Base-by-base conservation (phyloP, 176 grass and related monocot genomes). In the Oryza longistaminata region DNA sequence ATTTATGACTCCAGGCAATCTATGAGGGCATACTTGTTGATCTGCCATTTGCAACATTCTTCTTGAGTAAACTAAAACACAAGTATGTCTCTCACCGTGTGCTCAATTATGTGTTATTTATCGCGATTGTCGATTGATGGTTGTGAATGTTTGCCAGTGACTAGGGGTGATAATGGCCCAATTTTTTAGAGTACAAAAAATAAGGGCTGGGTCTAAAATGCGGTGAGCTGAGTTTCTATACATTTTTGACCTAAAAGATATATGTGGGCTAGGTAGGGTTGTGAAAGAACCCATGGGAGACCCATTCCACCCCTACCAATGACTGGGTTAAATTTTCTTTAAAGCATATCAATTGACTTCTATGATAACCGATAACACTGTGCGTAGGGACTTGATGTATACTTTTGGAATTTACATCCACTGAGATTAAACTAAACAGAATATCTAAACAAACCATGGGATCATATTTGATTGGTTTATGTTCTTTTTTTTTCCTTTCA, bases 1-100 rank as follows among this genome's bases (percentile, higher is more conserved):
- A 82, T 87, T 92, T 6, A 49, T 79, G 17, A 29, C 61, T 79
- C 39, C 82, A 95, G 93, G 93, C 96, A 60, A 99, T 99, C 91
- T 92, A 96, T 74, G 96, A 99, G 83, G 93, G 93, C 44, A 91
- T 99, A 81, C 96, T 99, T 86, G 96, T 99, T 66, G 96, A 99
- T 66, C 83, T 99, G 81, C 93, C 93, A 64, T 92, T 99, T 83
- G 93, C 96, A 88, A 92, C 93, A 69, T 99, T 99, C 88, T 99
- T 99, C 91, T 81, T 99, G 75, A 94, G 96, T 90, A 99, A 99
- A 89, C 76, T 99, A 78, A 99, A 99, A 87, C 81, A 92, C 50
- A 99, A 96, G 96, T 99, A 96, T 39, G 15, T 50, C 16, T 48
- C 26, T 68, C 35, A n/a, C 11, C 40, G 39, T 19, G 9, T n/a